Evolutionary conservation across 2,329 filamentous ascomycete genomes (phyloP), one percentile per base, ranked within the genome.

Genomic region (Graphilbum sp.): DNA sequence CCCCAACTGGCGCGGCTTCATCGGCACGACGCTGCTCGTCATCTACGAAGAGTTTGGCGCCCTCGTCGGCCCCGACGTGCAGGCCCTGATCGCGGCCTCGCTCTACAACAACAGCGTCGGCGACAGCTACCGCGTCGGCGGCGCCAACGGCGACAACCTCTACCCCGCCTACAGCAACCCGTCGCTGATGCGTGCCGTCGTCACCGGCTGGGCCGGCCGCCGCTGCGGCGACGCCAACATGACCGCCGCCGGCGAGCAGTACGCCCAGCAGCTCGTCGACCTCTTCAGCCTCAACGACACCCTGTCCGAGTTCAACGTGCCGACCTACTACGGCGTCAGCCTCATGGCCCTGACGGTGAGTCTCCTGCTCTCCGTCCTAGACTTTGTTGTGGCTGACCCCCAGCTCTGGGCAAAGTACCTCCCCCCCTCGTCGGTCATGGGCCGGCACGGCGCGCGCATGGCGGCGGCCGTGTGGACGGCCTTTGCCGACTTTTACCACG

Each of bases 1-100:
- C 45, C 71, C 72, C 2, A 77, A 78, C 43, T 77, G 72, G 72
- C 59, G 73, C 36, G 72, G 72, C 1, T 77, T 78, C 40, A 60
- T 77, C 25, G 69, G 70, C 12, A 74, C 69, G 0, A 64, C 69
- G 0, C 60, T 77, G 13, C 64, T 77, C 20, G 55, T 76, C 31
- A 65, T 65, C 20, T 56, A 74, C 18, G 72, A 77, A 48, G 72
- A 77, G 44, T 77, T 70, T 38, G 50, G 59, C 0, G 50, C 65
- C 40, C 55, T 75, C 1, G 44, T 66, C 4, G 55, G 51, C 36
- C 44, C 51, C 36, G 36, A 47, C 3, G 57, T 58, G 0, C 52
- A 60, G 35, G 40, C 49, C 0, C 55, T 66, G 15, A 68, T 78
- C 39, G 50, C 73, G 0, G 58, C 66, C 31, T 69, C 64, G 17